These are phyloP conservation scores for Colletotrichum spaethianum DNA, from an alignment of 2,329 filamentous ascomycete genomes.

Conservation along the genomic window DNA sequence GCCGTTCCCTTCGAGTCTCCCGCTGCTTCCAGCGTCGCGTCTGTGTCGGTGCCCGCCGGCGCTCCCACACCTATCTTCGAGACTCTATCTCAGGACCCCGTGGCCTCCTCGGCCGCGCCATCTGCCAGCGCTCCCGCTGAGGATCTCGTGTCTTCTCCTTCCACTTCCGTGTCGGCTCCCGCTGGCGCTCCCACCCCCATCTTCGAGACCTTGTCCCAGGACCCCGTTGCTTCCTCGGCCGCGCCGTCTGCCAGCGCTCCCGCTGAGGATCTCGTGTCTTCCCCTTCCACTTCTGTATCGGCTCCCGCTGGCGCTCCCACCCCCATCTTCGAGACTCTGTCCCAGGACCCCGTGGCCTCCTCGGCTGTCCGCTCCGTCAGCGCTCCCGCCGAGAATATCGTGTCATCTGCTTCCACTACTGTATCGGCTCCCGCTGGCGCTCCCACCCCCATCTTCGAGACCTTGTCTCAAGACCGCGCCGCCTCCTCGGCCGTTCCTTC, in stretches of 20 bases:
- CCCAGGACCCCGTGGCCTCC: not conserved
- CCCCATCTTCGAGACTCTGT: constrained; percentile 27
- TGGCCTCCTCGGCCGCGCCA: not conserved
- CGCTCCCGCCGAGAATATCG: not conserved
- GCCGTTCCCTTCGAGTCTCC: not conserved
- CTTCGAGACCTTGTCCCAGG: constrained; percentile 25
- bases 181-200: constrained; percentile 16
- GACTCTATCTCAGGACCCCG: not conserved
- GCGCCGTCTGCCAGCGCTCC: not conserved
- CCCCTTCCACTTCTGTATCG: not conserved
- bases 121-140: not conserved
- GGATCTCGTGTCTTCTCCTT: not conserved
- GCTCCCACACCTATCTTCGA: not conserved
- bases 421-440: constrained; percentile 19
- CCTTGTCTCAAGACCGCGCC: constrained; percentile 1
- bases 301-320: constrained; percentile 16
- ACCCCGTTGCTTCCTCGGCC: not conserved
- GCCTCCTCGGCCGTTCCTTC: too few species aligned
- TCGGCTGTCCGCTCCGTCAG: not conserved
- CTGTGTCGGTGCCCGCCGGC: constrained; percentile 16
- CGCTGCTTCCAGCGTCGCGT: not conserved
- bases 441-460: constrained; percentile 24
- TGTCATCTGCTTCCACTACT: not conserved
- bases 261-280: not conserved
- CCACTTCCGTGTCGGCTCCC: constrained; percentile 12